Conservation (phyloP, 441 rosid genomes). For the Flueggea neowawraea region DNA sequence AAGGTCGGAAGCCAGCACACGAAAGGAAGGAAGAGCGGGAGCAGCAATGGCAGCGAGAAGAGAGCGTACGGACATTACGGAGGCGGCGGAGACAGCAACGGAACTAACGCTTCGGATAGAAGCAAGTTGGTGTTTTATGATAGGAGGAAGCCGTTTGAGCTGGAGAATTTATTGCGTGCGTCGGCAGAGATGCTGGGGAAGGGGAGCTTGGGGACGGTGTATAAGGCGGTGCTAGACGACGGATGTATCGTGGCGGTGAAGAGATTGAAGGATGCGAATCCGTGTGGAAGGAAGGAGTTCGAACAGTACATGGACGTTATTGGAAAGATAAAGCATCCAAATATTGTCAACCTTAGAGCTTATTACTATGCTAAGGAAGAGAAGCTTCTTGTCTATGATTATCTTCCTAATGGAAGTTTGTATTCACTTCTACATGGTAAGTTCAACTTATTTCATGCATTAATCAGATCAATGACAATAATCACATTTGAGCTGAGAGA, state of each 20-base stretch:
- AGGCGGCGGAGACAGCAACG: conserved; percentile 72
- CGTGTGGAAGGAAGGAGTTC: conserved; percentile 83
- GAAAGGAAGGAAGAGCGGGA: conserved; percentile 50
- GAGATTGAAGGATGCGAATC: conserved; percentile 88
- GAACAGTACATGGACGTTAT: conserved; percentile 92
- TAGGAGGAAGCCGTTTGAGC: conserved; percentile 69
- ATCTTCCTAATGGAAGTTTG: conserved; percentile 86
- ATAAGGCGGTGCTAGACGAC: conserved; percentile 86
- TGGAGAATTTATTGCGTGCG: conserved; percentile 80
- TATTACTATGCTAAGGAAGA: conserved; percentile 96
- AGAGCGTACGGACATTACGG: conserved; percentile 38
- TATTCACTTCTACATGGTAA: conserved; percentile 86
- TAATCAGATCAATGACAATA: too few species aligned
- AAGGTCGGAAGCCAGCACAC: conserved; percentile 37
- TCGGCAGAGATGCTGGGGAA: conserved; percentile 98
- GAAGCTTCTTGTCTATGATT: conserved; percentile 90
- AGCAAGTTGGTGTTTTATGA: conserved; percentile 85
- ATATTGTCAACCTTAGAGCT: conserved; percentile 78
- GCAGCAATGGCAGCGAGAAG: conserved; percentile 53
- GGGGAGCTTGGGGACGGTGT: conserved; percentile 89
- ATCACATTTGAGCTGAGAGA: too few species aligned
- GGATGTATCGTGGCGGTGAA: conserved; percentile 77
- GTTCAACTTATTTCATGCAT: not conserved
- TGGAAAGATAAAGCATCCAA: conserved; percentile 76
- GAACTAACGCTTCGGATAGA: conserved; percentile 59